Evolutionary conservation across 1,284 basidiomycete species (phyloP), one percentile per base, ranked within the genome.

Genomic region (Boletus semigastroideus): DNA sequence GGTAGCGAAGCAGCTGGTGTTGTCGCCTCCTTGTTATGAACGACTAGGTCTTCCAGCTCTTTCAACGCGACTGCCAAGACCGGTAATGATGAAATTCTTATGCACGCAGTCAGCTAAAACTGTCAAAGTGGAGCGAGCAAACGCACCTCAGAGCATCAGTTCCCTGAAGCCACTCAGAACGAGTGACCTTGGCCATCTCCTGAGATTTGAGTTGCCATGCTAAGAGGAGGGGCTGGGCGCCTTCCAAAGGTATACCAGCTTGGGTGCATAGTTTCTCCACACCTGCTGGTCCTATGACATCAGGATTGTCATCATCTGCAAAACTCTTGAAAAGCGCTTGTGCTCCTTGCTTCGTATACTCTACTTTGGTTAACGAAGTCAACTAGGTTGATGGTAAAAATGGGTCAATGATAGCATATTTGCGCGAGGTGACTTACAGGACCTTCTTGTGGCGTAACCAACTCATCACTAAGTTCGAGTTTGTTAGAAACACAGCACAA

Each of bases 161-260:
- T n/a, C 79, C 82, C 52, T 73, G 74, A n/a, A 73, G 67, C 87
- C 89, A 91, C 61, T 88, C 86, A 9, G 76, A 73, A 65, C 75
- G 77, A 42, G 76, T 77, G 46, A 91, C 74, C 59, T 82, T 87
- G 19, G 76, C 86, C 79, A 91, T 83, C 61, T 90, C 86, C 54
- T 76, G 74, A 9, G 84, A 77, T 45, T 77, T 73, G 48, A 87
- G 67, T 58, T 86, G 82, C 89, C 89, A 91, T 16, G 86, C 79
- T 7, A 90, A 70, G 25, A 91, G 73, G 39, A 91, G 72, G 17
- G 88, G 86, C 51, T 81, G 69, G 10, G 83, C 74, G 30, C 87
- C 86, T 25, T 90, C 89, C 64, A 91, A 68, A 1, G 86, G 72
- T 44, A 90, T 79, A 13, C 78, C 71, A 11, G 82, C 78, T 58